phyloP scores from a whole-genome alignment of 2,329 filamentous ascomycete genomes.

The Immersiporthe knoxdaviesiana region DNA sequence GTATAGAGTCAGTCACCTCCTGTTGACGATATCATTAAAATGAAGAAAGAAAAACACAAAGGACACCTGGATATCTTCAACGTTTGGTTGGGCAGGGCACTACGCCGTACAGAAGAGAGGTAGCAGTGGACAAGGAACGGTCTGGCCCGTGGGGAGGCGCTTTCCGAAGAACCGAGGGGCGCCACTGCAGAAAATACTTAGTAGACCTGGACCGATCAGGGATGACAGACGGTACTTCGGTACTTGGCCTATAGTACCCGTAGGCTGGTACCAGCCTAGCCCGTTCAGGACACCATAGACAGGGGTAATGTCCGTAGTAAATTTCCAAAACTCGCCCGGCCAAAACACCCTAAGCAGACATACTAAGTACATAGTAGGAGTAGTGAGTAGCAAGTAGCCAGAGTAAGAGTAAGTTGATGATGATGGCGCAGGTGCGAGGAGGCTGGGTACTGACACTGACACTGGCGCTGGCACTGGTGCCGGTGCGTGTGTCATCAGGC shows the following conservation, averaged over 20 bases:
- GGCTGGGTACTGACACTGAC: too few species aligned
- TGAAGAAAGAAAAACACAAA: too few species aligned
- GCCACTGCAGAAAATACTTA: slow-evolving; percentile 6
- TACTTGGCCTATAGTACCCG: slow-evolving; percentile 9
- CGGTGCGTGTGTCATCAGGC: neutral
- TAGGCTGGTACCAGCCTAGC: slow-evolving; percentile 2
- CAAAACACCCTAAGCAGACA: neutral
- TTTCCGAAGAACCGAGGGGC: slow-evolving; percentile 11
- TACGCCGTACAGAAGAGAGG: too few species aligned
- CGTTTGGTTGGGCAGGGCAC: neutral
- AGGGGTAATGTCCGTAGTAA: slow-evolving; percentile 4
- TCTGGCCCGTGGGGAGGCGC: slow-evolving; percentile 11
- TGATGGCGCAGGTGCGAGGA: neutral
- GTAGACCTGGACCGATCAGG: slow-evolving; percentile 8
- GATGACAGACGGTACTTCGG: slow-evolving; percentile 1
- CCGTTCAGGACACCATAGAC: neutral
- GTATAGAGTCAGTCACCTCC: neutral
- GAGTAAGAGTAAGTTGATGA: neutral
- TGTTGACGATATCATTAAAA: neutral
- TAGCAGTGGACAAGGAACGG: slow-evolving; percentile 1
- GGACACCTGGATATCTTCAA: neutral
- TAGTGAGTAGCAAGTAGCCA: neutral
- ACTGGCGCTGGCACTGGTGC: too few species aligned
- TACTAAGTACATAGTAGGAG: too few species aligned
- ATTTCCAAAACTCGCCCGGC: neutral